Evolutionary conservation across 257 asterid genomes (phyloP), one percentile per base, ranked within the genome.

Genomic region (Solanum chmielewskii): DNA sequence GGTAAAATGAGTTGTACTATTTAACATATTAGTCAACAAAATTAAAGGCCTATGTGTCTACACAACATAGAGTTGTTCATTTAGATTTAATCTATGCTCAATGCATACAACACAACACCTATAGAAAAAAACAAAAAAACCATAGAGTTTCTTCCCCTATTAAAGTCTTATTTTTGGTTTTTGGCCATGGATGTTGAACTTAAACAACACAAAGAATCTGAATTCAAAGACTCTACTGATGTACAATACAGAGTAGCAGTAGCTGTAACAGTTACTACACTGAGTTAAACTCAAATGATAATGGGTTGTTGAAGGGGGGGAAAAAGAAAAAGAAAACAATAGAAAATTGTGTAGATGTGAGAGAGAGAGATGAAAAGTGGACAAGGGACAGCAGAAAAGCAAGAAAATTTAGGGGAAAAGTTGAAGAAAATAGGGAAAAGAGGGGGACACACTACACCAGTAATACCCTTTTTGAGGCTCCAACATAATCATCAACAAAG

Each of bases 371-470:
- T 91, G 97, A 90, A 93, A 90, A 90, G 98, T 88, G 95, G 91
- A 89, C 90, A 91, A 91, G 94, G 89, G 95, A 56, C 93, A 91
- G 93, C 93, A 31, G 95, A 91, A 93, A 93, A 94, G 95, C 92
- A 90, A 88, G 97, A 89, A 86, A 90, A 83, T 90, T 94, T 93
- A 64, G 96, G 94, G 89, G 94, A 94, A 95, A 95, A 95, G 98
- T 95, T 92, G 98, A 93, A 88, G 89, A 92, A 90, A 86, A 93
- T 92, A 92, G 93, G 95, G 89, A 93, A 94, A 93, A 92, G 89
- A 88, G 96, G 98, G 91, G 98, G 97, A 87, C 96, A 93, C 23
- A 77, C 89, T 87, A 94, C 99, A 78, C 98, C 98, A 91, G 92
- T 93, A 29, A 89, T 94, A 20, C 93, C 98, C 92, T 94, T 93